Percentiles rank a stretch among this genome's conserved stretches.
phyloP scores from a whole-genome alignment of 1,284 basidiomycete species.

The Ustilago trichophora region DNA sequence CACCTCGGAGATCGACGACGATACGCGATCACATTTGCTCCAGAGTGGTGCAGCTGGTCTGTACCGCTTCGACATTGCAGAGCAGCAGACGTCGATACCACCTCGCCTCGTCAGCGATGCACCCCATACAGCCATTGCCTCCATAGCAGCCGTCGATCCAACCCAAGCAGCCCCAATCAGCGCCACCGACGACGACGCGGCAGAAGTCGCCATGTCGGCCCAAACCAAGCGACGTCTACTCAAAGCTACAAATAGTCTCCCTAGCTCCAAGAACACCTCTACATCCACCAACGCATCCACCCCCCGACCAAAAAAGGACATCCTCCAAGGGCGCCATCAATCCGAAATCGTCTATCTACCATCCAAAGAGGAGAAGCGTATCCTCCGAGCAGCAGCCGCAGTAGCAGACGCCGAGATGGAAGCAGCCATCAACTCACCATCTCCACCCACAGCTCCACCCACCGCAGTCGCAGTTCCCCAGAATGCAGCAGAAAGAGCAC shows the following conservation, averaged over 20 bases:
- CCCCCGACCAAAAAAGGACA: conserved; percentile 13
- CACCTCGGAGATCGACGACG: conserved; percentile 2
- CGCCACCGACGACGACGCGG: conserved; percentile 1
- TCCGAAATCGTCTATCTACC: conserved; percentile 32
- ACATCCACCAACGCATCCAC: neutral
- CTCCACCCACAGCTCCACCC: too few relatives aligned
- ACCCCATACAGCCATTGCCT: neutral
- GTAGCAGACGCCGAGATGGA: conserved; percentile 20
- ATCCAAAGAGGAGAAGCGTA: conserved; percentile 37
- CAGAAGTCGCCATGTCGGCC: conserved; percentile 15
- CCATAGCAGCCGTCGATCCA: conserved; percentile 17
- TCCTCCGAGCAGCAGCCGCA: conserved; percentile 33
- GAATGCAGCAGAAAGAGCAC: conserved; percentile 12
- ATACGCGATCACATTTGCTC: conserved; percentile 1
- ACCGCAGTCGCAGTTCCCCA: conserved; percentile 10
- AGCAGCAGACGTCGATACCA: conserved; percentile 24
- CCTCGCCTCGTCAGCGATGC: conserved; percentile 6
- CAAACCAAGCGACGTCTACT: conserved; percentile 29
- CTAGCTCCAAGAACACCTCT: neutral
- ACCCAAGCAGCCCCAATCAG: conserved; percentile 5
- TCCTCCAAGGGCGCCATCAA: conserved; percentile 20
- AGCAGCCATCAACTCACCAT: too few relatives aligned
- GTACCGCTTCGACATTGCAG: conserved; percentile 35
- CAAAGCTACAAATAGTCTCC: conserved; percentile 22
- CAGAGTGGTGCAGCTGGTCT: conserved; percentile 12